phyloP scores from a whole-genome alignment of 2,329 filamentous ascomycete genomes.

The Tolypocladium endophyticum region DNA sequence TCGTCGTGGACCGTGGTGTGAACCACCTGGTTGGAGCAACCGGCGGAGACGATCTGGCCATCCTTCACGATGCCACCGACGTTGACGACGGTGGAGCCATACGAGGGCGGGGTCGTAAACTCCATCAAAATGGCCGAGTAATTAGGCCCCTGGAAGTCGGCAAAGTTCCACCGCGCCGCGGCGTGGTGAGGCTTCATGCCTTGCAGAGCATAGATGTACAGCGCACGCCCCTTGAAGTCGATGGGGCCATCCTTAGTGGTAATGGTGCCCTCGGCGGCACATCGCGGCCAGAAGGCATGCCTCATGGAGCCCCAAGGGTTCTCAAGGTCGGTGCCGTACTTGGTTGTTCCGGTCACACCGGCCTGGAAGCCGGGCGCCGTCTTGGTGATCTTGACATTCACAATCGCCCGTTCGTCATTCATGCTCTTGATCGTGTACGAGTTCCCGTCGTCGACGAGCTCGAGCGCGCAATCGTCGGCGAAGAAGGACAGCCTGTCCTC shows the following conservation, averaged over 20 bases:
- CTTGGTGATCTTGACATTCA: constrained; percentile 76
- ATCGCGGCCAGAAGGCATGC: constrained; percentile 91
- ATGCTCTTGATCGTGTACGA: constrained; percentile 85
- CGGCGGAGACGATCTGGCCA: constrained; percentile 66
- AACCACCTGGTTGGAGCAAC: constrained; percentile 50
- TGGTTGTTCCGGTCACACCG: constrained; percentile 73
- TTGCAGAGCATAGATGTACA: constrained; percentile 80
- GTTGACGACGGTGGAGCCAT: constrained; percentile 73
- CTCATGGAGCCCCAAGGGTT: constrained; percentile 89
- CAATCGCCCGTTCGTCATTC: constrained; percentile 66
- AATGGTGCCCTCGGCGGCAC: constrained; percentile 70
- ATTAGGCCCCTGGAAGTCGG: constrained; percentile 77
- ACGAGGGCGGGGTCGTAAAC: constrained; percentile 86
- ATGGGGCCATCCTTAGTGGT: constrained; percentile 71
- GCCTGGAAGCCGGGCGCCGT: constrained; percentile 71
- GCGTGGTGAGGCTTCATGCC: constrained; percentile 99
- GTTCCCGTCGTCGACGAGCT: constrained; percentile 75
- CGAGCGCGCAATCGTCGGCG: constrained; percentile 74
- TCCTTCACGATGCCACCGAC: constrained; percentile 78
- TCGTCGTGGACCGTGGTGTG: constrained; percentile 66
- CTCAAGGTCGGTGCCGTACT: constrained; percentile 74
- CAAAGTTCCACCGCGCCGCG: constrained; percentile 86
- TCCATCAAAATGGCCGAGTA: constrained; percentile 93
- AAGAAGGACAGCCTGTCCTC: constrained; percentile 75
- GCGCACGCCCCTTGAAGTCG: constrained; percentile 68